Evolutionary conservation across 116 monocot species (phyloP).

Genomic region (Phalaenopsis hybrid): DNA sequence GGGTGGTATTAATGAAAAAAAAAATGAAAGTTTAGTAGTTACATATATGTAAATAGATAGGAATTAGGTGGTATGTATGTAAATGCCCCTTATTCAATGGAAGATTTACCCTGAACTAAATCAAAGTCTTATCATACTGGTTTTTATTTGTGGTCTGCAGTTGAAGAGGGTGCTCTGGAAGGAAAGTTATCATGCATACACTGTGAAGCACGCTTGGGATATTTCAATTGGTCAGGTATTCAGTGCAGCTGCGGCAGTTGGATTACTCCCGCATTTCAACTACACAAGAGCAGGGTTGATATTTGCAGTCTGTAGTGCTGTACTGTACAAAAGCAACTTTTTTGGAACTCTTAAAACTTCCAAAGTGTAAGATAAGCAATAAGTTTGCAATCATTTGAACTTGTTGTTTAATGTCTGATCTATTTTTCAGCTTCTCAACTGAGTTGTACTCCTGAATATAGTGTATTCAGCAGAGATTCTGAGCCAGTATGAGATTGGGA

Average conservation of each 20-base stretch:
- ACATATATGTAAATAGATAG: too few relatives aligned
- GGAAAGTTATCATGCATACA: constrained; percentile 84
- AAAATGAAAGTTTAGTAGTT: too few relatives aligned
- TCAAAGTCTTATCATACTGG: neutral
- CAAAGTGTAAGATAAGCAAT: neutral
- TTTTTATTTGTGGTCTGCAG: constrained; percentile 24
- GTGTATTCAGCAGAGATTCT: neutral
- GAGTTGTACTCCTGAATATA: neutral
- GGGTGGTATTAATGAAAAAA: too few relatives aligned
- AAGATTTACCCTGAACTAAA: neutral
- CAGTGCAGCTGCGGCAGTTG: constrained; percentile 98
- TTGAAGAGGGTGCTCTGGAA: constrained; percentile 88
- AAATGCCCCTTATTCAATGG: too few relatives aligned
- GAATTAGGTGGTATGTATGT: too few relatives aligned
- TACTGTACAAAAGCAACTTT: neutral
- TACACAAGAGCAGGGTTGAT: constrained; percentile 82
- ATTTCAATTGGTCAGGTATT: constrained; percentile 98
- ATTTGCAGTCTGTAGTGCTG: neutral
- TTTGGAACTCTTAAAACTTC: neutral
- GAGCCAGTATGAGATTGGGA: neutral
- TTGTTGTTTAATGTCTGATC: neutral
- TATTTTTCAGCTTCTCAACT: neutral
- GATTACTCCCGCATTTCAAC: constrained; percentile 98
- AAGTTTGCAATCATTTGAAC: neutral
- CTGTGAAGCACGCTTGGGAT: constrained; percentile 75